Conservation (phyloP, 2,329 filamentous ascomycete genomes). For the Aspergillus aculeatus region DNA sequence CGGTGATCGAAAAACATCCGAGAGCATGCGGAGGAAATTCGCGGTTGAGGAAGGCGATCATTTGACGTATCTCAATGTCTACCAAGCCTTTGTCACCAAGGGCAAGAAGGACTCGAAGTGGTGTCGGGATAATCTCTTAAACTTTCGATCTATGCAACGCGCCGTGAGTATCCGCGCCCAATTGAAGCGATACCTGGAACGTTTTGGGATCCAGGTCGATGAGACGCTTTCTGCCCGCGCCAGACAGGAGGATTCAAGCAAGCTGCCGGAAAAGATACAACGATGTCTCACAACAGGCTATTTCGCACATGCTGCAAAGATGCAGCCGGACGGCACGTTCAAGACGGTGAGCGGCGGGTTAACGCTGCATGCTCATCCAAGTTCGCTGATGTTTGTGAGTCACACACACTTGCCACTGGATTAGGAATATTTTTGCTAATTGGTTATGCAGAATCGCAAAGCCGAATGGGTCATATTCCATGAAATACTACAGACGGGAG, state of each 20-base stretch:
- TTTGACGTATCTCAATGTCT: slow-evolving; percentile 88
- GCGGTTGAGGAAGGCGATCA: slow-evolving; percentile 93
- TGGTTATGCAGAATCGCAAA: slow-evolving; percentile 67
- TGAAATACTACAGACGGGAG: slow-evolving; percentile 83
- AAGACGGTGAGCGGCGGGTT: slow-evolving; percentile 77
- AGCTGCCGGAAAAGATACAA: slow-evolving; percentile 70
- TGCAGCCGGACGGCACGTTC: slow-evolving; percentile 91
- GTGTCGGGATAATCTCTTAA: slow-evolving; percentile 82
- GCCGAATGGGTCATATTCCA: slow-evolving; percentile 96
- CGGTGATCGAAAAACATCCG: slow-evolving; percentile 71
- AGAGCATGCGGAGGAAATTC: slow-evolving; percentile 75
- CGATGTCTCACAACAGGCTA: slow-evolving; percentile 85
- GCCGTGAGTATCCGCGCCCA: slow-evolving; percentile 86
- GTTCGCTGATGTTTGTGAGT: slow-evolving; percentile 79
- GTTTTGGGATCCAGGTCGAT: slow-evolving; percentile 71
- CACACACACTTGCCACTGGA: neutral
- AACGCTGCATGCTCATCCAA: slow-evolving; percentile 83
- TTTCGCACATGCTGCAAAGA: slow-evolving; percentile 88
- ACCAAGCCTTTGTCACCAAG: slow-evolving; percentile 78
- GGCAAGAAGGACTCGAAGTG: slow-evolving; percentile 82
- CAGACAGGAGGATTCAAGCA: slow-evolving; percentile 34
- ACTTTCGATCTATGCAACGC: slow-evolving; percentile 77
- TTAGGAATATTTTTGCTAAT: slow-evolving; percentile 9
- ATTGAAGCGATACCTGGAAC: slow-evolving; percentile 80
- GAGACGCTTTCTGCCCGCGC: slow-evolving; percentile 52